Conservation (phyloP, 2,329 filamentous ascomycete species). For the Ciborinia camelliae region DNA sequence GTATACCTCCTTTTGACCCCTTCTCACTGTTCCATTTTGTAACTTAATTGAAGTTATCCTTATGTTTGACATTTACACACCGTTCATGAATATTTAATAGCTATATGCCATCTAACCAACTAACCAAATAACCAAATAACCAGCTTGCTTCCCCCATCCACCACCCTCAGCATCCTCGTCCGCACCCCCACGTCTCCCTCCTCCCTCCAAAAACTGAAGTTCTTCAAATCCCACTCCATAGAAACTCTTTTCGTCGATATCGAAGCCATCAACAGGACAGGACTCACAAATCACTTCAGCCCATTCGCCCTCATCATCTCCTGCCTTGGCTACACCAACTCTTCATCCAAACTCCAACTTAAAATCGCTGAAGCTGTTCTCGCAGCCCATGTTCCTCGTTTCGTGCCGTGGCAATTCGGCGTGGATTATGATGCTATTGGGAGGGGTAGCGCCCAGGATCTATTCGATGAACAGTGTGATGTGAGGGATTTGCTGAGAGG, state of each 20-base stretch:
- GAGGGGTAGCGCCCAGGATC: slow-evolving; percentile 53
- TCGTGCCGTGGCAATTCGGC: slow-evolving; percentile 71
- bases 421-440: slow-evolving; percentile 68
- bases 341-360: slow-evolving; percentile 52
- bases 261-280: slow-evolving; percentile 36
- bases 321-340: slow-evolving; percentile 57
- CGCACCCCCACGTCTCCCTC: slow-evolving; percentile 45
- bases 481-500: slow-evolving; percentile 51
- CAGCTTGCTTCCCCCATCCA: slow-evolving; percentile 42
- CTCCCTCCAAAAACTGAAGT: slow-evolving; percentile 44
- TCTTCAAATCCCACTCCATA: slow-evolving; percentile 29
- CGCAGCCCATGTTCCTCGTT: slow-evolving; percentile 48
- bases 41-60: no score
- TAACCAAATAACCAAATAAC: slow-evolving; percentile 46
- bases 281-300: slow-evolving; percentile 45
- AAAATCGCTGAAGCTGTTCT: slow-evolving; percentile 57
- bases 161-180: slow-evolving; percentile 48
- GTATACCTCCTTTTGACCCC: not conserved
- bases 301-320: slow-evolving; percentile 54
- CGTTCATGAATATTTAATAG: not conserved
- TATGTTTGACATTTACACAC: no score
- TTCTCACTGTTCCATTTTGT: no score
- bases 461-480: slow-evolving; percentile 66
- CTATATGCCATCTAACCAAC: no score
- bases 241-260: slow-evolving; percentile 34